These are phyloP conservation scores for Xanthoconium separans DNA, from an alignment of 1,284 basidiomycete genomes.

Conservation along the genomic window DNA sequence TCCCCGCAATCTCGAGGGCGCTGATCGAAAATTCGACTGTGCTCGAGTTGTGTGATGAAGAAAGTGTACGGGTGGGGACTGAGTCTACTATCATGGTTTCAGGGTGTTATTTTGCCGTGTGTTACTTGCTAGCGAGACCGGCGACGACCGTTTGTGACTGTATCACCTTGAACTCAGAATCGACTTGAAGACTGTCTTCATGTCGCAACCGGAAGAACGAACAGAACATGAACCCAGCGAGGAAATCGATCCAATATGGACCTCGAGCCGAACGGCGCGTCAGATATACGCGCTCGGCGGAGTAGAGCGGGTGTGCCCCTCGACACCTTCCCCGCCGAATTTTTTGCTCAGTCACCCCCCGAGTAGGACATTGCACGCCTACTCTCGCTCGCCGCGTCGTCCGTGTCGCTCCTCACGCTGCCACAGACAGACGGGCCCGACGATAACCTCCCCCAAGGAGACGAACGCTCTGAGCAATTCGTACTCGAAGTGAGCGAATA, in stretches of 20 bases:
- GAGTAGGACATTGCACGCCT: slow-evolving; percentile 71
- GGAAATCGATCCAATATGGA: slow-evolving; percentile 73
- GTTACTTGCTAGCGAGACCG: neutral
- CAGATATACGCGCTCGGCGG: slow-evolving; percentile 79
- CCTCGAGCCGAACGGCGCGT: slow-evolving; percentile 73
- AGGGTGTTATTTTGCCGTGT: too few species aligned
- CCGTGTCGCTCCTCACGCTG: slow-evolving; percentile 71
- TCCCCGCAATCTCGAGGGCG: too few species aligned
- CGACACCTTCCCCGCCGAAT: neutral
- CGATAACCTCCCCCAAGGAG: slow-evolving; percentile 69
- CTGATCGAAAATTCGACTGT: too few species aligned
- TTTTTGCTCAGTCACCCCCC: neutral
- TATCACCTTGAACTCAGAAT: neutral
- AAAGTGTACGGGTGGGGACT: too few species aligned
- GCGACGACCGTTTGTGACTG: neutral
- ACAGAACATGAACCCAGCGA: slow-evolving; percentile 11
- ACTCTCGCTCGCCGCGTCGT: slow-evolving; percentile 70
- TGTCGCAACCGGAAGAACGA: slow-evolving; percentile 21
- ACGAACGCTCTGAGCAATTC: slow-evolving; percentile 79
- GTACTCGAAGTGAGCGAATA: slow-evolving; percentile 81
- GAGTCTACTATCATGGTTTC: too few species aligned
- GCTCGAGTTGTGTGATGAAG: too few species aligned
- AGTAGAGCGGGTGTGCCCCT: slow-evolving; percentile 68
- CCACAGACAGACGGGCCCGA: slow-evolving; percentile 71
- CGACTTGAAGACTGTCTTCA: neutral